Evolutionary conservation across 2,329 filamentous ascomycete genomes (phyloP).

Genomic region (Dichotomopilus funicola): DNA sequence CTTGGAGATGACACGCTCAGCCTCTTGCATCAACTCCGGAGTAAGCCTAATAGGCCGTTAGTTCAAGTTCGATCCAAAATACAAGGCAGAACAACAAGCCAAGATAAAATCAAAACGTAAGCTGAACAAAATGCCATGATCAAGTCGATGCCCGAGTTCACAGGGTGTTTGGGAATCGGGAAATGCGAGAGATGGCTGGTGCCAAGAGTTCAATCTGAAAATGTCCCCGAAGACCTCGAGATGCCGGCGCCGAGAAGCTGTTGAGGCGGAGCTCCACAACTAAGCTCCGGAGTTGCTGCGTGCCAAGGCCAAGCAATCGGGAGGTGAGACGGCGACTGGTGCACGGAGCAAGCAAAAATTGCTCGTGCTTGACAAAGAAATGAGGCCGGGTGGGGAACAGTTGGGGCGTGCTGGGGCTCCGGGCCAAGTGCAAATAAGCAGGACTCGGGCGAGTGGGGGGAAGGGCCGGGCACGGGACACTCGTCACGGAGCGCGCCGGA

Average conservation of each 20-base stretch:
- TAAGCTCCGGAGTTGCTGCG: conserved; percentile 13
- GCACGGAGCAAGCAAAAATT: conserved; percentile 23
- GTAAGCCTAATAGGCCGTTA: conserved; percentile 38
- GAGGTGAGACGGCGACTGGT: conserved; percentile 18
- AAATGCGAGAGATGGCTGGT: no score
- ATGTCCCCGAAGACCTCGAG: no score
- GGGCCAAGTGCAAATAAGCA: conserved; percentile 17
- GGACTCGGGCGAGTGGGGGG: conserved; percentile 18
- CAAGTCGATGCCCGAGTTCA: no score
- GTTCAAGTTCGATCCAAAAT: not conserved
- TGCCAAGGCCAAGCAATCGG: conserved; percentile 16
- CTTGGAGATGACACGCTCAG: conserved; percentile 55
- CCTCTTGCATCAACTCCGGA: conserved; percentile 52
- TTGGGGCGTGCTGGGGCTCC: conserved; percentile 20
- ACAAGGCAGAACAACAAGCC: no score
- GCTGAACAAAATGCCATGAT: no score
- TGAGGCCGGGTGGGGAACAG: conserved; percentile 25
- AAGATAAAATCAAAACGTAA: no score
- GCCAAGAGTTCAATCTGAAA: no score
- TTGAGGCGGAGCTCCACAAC: conserved; percentile 7
- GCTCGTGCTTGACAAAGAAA: conserved; percentile 23
- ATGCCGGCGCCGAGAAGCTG: not conserved
- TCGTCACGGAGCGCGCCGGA: conserved; percentile 15
- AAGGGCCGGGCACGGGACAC: conserved; percentile 10
- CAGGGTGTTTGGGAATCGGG: no score